Conservation (phyloP, 345 rosid species). For the Citrus australasica region DNA sequence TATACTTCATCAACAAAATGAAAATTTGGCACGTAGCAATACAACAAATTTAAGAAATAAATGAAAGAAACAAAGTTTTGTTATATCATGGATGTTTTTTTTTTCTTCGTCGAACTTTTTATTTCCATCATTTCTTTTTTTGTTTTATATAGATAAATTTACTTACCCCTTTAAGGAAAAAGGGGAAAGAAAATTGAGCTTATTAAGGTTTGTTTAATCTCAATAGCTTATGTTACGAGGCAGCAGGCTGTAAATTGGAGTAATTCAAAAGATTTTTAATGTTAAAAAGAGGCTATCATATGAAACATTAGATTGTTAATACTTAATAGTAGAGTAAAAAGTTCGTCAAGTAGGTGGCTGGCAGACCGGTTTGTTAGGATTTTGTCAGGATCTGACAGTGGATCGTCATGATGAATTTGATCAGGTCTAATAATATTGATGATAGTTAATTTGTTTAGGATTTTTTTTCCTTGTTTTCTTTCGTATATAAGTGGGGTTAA, state of each 20-base stretch:
- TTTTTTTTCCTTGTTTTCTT: neutral
- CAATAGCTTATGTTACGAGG: neutral
- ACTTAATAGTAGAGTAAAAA: neutral
- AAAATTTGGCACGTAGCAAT: neutral
- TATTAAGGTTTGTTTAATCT: neutral
- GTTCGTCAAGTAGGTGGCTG: neutral
- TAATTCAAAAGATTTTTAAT: neutral
- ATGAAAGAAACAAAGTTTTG: neutral
- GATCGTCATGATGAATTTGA: neutral
- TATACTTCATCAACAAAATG: neutral
- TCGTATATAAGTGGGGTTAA: neutral
- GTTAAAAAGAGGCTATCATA: neutral
- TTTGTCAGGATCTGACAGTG: constrained; percentile 17
- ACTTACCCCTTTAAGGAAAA: neutral
- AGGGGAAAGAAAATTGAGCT: neutral
- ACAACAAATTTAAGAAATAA: neutral
- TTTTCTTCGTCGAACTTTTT: neutral
- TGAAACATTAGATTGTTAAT: neutral
- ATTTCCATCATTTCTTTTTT: too few species aligned
- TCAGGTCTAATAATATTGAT: neutral
- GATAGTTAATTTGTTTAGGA: neutral
- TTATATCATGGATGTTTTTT: neutral
- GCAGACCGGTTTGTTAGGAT: constrained; percentile 16
- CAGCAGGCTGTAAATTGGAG: neutral
- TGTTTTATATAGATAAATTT: too few species aligned